A percentile compares a stretch with the other conserved stretches of the same genome.
Evolutionary conservation across 225 moss, liverwort and hornwort species (phyloP).

Genomic region (Thuidium tamariscinum): DNA sequence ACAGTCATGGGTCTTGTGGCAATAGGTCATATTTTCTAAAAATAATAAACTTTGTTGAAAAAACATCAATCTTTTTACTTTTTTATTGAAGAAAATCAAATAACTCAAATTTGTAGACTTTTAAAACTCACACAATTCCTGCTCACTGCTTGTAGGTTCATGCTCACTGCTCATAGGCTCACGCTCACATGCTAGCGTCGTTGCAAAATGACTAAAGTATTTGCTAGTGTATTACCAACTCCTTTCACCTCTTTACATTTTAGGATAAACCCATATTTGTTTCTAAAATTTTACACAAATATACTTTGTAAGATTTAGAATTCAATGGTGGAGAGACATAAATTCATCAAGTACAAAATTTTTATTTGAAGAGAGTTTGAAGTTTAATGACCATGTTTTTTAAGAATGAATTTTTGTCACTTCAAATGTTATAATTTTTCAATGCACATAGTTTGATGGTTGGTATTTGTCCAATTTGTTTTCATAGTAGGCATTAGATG

Average conservation of each 20-base stretch:
- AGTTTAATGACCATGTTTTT: not conserved
- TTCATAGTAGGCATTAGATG: not conserved
- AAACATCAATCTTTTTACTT: too few relatives aligned
- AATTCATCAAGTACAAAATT: not conserved
- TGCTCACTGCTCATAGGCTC: too few relatives aligned
- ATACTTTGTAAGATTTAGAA: not conserved
- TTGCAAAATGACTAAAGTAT: too few relatives aligned
- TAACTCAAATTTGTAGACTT: too few relatives aligned
- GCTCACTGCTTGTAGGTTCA: too few relatives aligned
- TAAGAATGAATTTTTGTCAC: not conserved
- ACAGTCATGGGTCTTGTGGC: too few relatives aligned
- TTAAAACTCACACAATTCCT: too few relatives aligned
- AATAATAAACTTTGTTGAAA: too few relatives aligned
- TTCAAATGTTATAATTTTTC: not conserved
- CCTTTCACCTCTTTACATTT: not conserved
- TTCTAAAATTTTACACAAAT: not conserved
- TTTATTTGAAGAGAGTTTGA: not conserved
- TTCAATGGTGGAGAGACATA: not conserved
- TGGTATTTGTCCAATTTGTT: rapidly evolving
- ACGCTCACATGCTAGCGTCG: too few relatives aligned
- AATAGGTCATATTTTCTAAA: too few relatives aligned
- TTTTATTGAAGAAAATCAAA: too few relatives aligned
- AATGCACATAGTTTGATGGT: not conserved
- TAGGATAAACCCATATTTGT: not conserved
- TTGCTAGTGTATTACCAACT: too few relatives aligned